A percentile compares a stretch with the other conserved stretches of the same genome.
Evolutionary conservation across 345 rosid genomes (phyloP).

Genomic region (Trapa bicornis): DNA sequence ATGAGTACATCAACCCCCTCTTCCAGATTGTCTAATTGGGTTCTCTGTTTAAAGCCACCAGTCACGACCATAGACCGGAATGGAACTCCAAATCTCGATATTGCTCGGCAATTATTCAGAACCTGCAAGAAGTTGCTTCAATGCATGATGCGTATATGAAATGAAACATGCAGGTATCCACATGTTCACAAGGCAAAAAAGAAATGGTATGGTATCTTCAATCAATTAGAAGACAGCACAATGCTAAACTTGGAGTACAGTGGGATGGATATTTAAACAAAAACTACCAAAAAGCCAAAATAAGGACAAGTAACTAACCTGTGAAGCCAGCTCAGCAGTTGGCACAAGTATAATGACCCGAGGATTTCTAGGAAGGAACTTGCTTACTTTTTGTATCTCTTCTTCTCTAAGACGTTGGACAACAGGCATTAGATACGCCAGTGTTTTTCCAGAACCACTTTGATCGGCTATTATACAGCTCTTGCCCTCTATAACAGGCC

Average conservation of each 20-base stretch:
- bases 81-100: constrained; percentile 78
- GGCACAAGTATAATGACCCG: constrained; percentile 71
- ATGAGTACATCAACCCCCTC: constrained; percentile 74
- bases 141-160: neutral
- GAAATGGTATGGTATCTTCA: neutral
- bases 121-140: constrained; percentile 45
- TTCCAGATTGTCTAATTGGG: constrained; percentile 73
- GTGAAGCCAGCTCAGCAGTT: constrained; percentile 92
- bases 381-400: constrained; percentile 59
- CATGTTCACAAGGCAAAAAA: neutral
- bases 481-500: constrained; percentile 56
- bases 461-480: constrained; percentile 90
- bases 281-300: neutral
- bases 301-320: constrained; percentile 30
- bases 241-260: neutral
- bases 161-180: neutral
- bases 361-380: constrained; percentile 50
- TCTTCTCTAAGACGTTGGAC: constrained; percentile 82
- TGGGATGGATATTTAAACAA: neutral
- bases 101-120: constrained; percentile 53
- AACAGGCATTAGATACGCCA: constrained; percentile 76
- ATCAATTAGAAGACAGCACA: neutral
- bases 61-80: constrained; percentile 86
- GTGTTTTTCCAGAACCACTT: constrained; percentile 97
- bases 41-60: constrained; percentile 81